These are phyloP conservation scores for Mycena galopus DNA, from an alignment of 768 basidiomycete species.

Conservation along the genomic window DNA sequence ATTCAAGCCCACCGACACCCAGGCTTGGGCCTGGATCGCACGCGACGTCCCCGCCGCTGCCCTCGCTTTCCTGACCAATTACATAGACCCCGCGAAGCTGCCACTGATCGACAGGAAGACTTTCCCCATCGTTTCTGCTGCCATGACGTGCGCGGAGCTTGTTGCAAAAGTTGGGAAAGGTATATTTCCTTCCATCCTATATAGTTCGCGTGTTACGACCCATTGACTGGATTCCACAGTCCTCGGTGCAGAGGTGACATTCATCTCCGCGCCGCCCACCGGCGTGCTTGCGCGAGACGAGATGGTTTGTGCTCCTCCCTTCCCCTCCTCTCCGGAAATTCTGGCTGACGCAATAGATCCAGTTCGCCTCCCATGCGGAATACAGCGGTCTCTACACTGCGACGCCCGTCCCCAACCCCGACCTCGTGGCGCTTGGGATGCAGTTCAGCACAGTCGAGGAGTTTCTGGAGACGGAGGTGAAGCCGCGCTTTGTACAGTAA, in stretches of 20 bases:
- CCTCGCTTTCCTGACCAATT: conserved; percentile 18
- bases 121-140: conserved; percentile 15
- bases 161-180: background rate
- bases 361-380: conserved; percentile 3
- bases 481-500: conserved; percentile 1
- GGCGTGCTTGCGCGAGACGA: conserved; percentile 7
- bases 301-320: conserved; percentile 4
- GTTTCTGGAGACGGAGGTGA: conserved; percentile 15
- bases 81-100: conserved; percentile 7
- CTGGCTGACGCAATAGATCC: background rate
- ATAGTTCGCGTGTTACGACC: background rate
- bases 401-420: conserved; percentile 20
- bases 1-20: background rate
- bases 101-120: background rate
- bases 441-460: conserved; percentile 15
- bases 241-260: conserved; percentile 20
- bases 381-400: conserved; percentile 3
- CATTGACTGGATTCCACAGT: background rate
- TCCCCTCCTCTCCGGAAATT: background rate
- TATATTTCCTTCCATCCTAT: background rate
- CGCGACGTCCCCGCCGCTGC: conserved; percentile 17
- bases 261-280: background rate
- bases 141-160: conserved; percentile 3
- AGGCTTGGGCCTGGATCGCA: conserved; percentile 9
- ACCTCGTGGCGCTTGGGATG: conserved; percentile 16